phyloP scores from a whole-genome alignment of 2,329 filamentous ascomycete genomes.

The Penicillium sp. region DNA sequence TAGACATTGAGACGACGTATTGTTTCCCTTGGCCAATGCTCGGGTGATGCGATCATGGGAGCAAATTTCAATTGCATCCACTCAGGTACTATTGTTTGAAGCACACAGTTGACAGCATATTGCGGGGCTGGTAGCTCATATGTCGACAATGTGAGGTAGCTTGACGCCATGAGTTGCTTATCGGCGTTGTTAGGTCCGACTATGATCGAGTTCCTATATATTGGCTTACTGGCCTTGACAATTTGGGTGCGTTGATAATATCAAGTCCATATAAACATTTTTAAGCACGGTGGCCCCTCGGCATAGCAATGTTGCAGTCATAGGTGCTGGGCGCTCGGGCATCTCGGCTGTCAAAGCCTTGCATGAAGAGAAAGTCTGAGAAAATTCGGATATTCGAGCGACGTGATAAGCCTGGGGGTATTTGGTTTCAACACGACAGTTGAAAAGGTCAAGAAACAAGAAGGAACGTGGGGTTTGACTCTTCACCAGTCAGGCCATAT shows the following conservation, averaged over 20 bases:
- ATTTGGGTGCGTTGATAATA: neutral
- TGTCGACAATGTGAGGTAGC: neutral
- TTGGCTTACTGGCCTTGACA: neutral
- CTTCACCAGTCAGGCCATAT: neutral
- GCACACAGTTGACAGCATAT: neutral
- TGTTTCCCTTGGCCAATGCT: neutral
- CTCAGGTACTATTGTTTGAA: neutral
- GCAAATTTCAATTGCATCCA: slow-evolving; percentile 1
- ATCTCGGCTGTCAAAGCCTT: slow-evolving; percentile 1
- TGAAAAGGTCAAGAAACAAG: neutral
- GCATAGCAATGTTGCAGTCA: neutral
- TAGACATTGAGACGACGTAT: neutral
- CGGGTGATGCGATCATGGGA: neutral
- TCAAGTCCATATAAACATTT: neutral
- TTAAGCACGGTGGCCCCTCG: neutral
- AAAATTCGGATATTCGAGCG: slow-evolving; percentile 1
- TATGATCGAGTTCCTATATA: neutral
- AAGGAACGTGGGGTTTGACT: neutral
- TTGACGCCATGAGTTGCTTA: neutral
- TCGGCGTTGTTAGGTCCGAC: neutral
- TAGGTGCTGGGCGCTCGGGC: neutral
- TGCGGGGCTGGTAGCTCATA: neutral
- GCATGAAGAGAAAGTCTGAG: neutral
- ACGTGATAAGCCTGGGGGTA: neutral
- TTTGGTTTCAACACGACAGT: slow-evolving; percentile 1